phyloP scores from a whole-genome alignment of 306 rosid genomes.

The Quercus glauca region DNA sequence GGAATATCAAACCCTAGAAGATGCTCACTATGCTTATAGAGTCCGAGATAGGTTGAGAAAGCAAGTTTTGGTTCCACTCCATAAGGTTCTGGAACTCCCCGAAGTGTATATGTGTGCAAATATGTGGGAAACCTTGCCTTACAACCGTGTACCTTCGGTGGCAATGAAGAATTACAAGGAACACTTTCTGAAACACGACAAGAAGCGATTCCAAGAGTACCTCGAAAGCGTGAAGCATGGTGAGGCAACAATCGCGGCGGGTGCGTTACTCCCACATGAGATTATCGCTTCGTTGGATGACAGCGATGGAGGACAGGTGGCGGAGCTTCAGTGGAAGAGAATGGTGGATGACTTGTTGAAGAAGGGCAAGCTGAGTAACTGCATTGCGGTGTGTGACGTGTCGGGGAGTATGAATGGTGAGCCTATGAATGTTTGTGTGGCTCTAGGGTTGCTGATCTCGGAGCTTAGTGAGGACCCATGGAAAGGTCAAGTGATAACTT shows the following conservation, averaged over 20 bases:
- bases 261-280: constrained; percentile 69
- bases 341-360: constrained; percentile 34
- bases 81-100: constrained; percentile 61
- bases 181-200: constrained; percentile 51
- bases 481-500: constrained; percentile 61
- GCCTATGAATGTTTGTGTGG: constrained; percentile 19
- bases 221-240: constrained; percentile 43
- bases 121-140: constrained; percentile 43
- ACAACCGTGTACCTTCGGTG: constrained; percentile 22
- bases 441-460: no score
- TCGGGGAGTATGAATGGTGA: constrained; percentile 46
- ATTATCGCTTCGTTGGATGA: constrained; percentile 26
- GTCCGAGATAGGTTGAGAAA: constrained; percentile 66
- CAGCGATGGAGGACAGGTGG: constrained; percentile 21
- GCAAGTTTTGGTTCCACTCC: constrained; percentile 56
- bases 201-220: constrained; percentile 43
- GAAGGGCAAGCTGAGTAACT: constrained; percentile 47
- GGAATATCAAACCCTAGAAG: constrained; percentile 60
- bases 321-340: constrained; percentile 39
- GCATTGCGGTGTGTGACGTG: constrained; percentile 58
- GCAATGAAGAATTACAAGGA: constrained; percentile 57
- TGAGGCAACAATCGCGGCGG: constrained; percentile 46
- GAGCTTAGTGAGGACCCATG: constrained; percentile 35
- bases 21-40: constrained; percentile 66
- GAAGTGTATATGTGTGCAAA: constrained; percentile 67